These are phyloP conservation scores for Fusarium gaditjirri DNA, from an alignment of 2,329 filamentous ascomycete species.

Conservation along the genomic window DNA sequence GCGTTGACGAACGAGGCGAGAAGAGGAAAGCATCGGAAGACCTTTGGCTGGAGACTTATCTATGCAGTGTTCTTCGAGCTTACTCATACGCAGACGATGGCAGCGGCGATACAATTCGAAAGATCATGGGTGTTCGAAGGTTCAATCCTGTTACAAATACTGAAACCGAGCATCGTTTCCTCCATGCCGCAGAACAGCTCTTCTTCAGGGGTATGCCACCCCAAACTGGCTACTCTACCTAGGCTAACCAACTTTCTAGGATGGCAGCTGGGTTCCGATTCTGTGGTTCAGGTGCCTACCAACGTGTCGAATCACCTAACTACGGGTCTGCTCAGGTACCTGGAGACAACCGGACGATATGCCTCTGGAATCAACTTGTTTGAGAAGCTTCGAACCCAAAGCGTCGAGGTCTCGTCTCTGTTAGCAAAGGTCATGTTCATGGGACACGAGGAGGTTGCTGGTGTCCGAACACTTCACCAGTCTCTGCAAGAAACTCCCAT, in stretches of 20 bases:
- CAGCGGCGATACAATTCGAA: constrained; percentile 92
- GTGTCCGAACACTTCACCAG: constrained; percentile 86
- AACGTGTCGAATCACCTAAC: constrained; percentile 96
- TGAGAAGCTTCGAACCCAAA: constrained; percentile 90
- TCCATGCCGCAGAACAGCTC: constrained; percentile 91
- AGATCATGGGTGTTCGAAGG: constrained; percentile 94
- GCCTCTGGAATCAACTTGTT: constrained; percentile 97
- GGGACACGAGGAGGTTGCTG: constrained; percentile 97
- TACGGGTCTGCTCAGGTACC: constrained; percentile 92
- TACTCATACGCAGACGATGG: constrained; percentile 98
- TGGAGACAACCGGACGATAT: constrained; percentile 93
- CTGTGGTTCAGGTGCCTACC: constrained; percentile 96
- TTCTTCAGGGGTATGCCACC: constrained; percentile 83
- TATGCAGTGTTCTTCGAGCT: constrained; percentile 92
- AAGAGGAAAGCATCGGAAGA: constrained; percentile 93
- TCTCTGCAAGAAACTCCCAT: constrained; percentile 92
- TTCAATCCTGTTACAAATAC: constrained; percentile 99
- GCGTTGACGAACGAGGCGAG: constrained; percentile 95
- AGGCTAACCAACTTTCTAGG: constrained; percentile 61
- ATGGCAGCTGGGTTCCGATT: constrained; percentile 95
- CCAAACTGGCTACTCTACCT: neutral
- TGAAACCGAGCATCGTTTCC: constrained; percentile 96
- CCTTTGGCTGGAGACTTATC: constrained; percentile 96
- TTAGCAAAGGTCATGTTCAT: constrained; percentile 91
- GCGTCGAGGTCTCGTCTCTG: constrained; percentile 93